Conservation (phyloP, 2,329 filamentous ascomycete species). For the Sporothrix euskadiensis region DNA sequence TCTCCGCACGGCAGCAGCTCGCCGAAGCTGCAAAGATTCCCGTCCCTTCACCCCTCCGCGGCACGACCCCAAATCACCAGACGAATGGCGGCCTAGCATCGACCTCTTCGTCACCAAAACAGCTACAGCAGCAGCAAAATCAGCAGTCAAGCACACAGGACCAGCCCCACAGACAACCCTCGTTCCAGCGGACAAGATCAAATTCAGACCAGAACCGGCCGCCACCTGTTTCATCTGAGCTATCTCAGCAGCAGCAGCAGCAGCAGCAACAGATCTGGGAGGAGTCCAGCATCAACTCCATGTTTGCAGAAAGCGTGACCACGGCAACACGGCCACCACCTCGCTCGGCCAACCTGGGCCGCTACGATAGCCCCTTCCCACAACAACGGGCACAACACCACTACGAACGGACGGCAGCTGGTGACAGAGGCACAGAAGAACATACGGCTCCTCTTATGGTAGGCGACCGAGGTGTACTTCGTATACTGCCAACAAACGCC, state of each 20-base stretch:
- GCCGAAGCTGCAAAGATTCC: conserved; percentile 42
- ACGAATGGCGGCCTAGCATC: conserved; percentile 25
- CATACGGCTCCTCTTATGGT: conserved; percentile 38
- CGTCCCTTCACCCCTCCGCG: conserved; percentile 40
- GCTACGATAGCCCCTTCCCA: conserved; percentile 32
- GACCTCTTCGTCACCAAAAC: conserved; percentile 23
- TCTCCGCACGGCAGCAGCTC: conserved; percentile 36
- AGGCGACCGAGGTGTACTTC: conserved; percentile 44
- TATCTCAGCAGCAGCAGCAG: conserved; percentile 13
- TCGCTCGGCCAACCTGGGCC: conserved; percentile 9
- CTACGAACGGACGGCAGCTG: conserved; percentile 33
- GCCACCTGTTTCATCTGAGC: conserved; percentile 30
- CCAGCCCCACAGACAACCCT: conserved; percentile 8
- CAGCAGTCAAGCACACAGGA: background rate
- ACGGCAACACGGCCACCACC: conserved; percentile 20
- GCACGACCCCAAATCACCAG: conserved; percentile 36
- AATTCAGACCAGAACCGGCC: conserved; percentile 35
- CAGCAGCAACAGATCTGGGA: conserved; percentile 40
- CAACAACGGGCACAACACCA: conserved; percentile 29
- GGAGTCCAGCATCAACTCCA: conserved; percentile 42
- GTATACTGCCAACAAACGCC: conserved; percentile 37
- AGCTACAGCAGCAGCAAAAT: conserved; percentile 14
- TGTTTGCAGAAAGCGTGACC: conserved; percentile 33
- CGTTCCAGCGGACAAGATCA: conserved; percentile 30
- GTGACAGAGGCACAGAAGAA: conserved; percentile 19